These are phyloP conservation scores for Carex scoparia DNA, from an alignment of 176 grass and related monocot genomes.

Conservation along the genomic window DNA sequence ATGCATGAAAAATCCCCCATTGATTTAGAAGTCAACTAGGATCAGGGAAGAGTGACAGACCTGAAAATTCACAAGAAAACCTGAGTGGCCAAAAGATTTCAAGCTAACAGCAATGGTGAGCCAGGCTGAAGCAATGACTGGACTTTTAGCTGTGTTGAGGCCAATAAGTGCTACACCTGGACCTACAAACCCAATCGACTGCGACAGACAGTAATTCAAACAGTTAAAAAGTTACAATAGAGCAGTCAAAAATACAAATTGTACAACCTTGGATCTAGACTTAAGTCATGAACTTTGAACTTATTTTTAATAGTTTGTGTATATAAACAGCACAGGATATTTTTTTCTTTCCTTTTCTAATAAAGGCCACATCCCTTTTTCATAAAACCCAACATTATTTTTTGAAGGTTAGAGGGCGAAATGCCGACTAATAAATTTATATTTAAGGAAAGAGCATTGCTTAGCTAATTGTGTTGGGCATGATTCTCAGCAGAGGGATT, in stretches of 20 bases:
- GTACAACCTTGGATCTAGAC: not conserved
- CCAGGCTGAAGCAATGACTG: conserved; percentile 74
- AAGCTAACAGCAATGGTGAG: conserved; percentile 83
- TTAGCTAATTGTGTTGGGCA: not conserved
- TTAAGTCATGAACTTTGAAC: not conserved
- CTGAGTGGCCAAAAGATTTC: conserved; percentile 92
- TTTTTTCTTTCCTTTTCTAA: not conserved
- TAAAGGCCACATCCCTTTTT: not conserved
- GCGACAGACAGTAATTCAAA: conserved; percentile 5
- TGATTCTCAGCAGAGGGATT: not conserved
- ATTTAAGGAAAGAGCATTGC: not conserved
- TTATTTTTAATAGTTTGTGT: not conserved
- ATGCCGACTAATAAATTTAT: no score
- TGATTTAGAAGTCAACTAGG: not conserved
- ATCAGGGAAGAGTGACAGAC: conserved; percentile 25
- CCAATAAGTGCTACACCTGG: conserved; percentile 79
- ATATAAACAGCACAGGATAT: not conserved
- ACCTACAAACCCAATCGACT: conserved; percentile 96
- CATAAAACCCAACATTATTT: not conserved
- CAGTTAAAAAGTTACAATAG: not conserved
- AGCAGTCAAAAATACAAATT: not conserved
- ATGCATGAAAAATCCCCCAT: no score
- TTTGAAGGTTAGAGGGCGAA: no score
- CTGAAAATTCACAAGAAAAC: conserved; percentile 97
- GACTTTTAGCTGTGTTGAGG: conserved; percentile 74